Base-by-base conservation (phyloP, 768 basidiomycete species). In the Tricholoma bakamatsutake region DNA sequence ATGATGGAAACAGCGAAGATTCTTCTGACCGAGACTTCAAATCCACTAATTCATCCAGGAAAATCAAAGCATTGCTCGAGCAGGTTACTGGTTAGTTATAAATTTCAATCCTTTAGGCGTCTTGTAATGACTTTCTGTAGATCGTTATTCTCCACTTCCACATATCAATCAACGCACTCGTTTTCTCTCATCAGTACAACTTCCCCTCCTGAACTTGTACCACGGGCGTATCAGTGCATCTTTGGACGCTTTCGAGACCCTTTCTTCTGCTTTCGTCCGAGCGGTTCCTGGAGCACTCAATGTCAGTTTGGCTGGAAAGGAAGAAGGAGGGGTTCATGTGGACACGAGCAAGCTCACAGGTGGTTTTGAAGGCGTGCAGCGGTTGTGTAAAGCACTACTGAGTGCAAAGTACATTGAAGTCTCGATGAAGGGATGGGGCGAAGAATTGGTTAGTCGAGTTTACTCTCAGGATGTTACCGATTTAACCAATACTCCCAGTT, bases 211-310 rank as follows among this genome's bases (percentile, higher is more conserved):
- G 11, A 81, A 88, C 55, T 73, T 79, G 5, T 99, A 97, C 68
- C 80, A 84, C 58, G 70, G 74, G 8, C 85, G 95, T 17, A 85
- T 99, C 67, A 77, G 82, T 1, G 82, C 87, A 8, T 93, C 94
- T 8, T 73, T 98, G 24, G 93, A 98, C 63, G 96, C 95, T 0
- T 98, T 98, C 62, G 97, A 98, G 69, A 88, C 87, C 1, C 76
- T 97, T 5, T 92, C 93, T 1, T 93, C 90, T 30, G 81, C 87
- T 0, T 84, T 99, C 60, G 83, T 94, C 40, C 87, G 93, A 12
- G 88, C 88, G 3, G 94, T 98, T 1, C 97, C 97, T 1, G 97
- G 97, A 15, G 93, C 93, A 0, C 77, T 98, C 39, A 79, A 82
- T 17, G 84, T 84, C 45, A 77, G 76, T 46, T 69, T 83, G n/a